phyloP scores from a whole-genome alignment of 2,329 filamentous ascomycete genomes.

The Calonectria henricotiae region DNA sequence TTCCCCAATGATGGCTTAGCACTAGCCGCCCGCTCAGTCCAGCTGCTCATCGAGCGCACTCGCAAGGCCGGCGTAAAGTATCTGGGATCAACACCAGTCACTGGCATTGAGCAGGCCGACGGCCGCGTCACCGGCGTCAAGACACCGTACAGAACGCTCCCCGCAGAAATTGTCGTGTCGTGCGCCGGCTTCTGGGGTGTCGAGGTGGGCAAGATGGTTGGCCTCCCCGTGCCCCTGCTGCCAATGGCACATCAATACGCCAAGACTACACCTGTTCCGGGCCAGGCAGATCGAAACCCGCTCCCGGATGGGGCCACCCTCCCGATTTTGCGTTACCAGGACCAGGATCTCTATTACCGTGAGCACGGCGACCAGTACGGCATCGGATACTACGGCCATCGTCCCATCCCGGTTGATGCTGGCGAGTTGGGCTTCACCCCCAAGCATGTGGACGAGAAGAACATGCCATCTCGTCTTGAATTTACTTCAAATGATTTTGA shows the following conservation, averaged over 20 bases:
- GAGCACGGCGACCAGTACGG: slow-evolving; percentile 76
- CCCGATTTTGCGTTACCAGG: slow-evolving; percentile 76
- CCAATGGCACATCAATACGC: slow-evolving; percentile 77
- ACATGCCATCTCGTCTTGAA: slow-evolving; percentile 76
- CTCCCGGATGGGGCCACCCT: slow-evolving; percentile 66
- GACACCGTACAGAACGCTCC: slow-evolving; percentile 65
- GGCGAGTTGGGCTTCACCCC: slow-evolving; percentile 70
- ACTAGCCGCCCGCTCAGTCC: slow-evolving; percentile 74
- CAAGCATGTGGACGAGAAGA: slow-evolving; percentile 69
- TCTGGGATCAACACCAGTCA: slow-evolving; percentile 71
- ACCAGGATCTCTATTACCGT: slow-evolving; percentile 76
- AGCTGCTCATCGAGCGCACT: slow-evolving; percentile 74
- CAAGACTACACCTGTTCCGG: slow-evolving; percentile 72
- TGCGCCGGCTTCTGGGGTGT: slow-evolving; percentile 79
- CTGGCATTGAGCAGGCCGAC: slow-evolving; percentile 67
- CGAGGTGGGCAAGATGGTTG: slow-evolving; percentile 75
- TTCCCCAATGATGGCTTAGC: slow-evolving; percentile 76
- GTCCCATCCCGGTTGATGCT: slow-evolving; percentile 74
- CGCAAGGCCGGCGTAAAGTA: slow-evolving; percentile 73
- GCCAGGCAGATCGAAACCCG: slow-evolving; percentile 57
- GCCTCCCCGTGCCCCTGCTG: slow-evolving; percentile 71
- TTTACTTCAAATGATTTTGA: slow-evolving; percentile 75
- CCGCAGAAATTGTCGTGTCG: slow-evolving; percentile 75
- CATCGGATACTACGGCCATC: slow-evolving; percentile 77
- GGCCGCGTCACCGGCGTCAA: slow-evolving; percentile 71